These are phyloP conservation scores for Trichopus zeylanicus DNA, from an alignment of 116 monocot genomes.

Conservation along the genomic window DNA sequence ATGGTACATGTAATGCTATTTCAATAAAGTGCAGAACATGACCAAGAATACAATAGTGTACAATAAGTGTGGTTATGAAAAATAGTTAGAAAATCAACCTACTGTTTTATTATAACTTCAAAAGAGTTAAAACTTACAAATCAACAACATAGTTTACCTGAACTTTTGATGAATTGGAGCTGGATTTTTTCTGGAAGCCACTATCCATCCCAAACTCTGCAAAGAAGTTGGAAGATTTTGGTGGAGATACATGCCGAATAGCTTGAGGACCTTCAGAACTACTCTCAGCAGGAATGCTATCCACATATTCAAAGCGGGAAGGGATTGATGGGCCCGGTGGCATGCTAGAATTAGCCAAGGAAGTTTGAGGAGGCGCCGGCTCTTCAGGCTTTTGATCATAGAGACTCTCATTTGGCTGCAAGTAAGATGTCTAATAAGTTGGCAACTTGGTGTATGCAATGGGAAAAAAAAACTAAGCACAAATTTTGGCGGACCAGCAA, in stretches of 20 bases:
- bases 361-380: constrained; percentile 34
- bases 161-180: constrained; percentile 41
- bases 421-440: neutral
- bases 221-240: constrained; percentile 83
- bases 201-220: constrained; percentile 88
- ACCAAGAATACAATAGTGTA: no score
- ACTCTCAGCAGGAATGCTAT: constrained; percentile 34
- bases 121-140: no score
- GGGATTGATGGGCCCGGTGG: constrained; percentile 36
- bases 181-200: constrained; percentile 61
- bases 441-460: neutral
- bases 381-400: constrained; percentile 98
- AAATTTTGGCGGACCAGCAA: neutral
- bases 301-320: constrained; percentile 88
- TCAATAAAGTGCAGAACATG: no score
- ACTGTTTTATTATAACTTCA: no score
- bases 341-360: constrained; percentile 19
- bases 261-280: constrained; percentile 24
- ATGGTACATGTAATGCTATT: no score
- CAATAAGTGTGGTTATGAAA: no score
- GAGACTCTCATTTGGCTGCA: constrained; percentile 83
- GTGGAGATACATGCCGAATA: constrained; percentile 69
- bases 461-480: neutral
- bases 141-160: constrained; percentile 70
- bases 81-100: no score